Conservation (phyloP, 176 grass and related monocot genomes). For the Carex pumila region DNA sequence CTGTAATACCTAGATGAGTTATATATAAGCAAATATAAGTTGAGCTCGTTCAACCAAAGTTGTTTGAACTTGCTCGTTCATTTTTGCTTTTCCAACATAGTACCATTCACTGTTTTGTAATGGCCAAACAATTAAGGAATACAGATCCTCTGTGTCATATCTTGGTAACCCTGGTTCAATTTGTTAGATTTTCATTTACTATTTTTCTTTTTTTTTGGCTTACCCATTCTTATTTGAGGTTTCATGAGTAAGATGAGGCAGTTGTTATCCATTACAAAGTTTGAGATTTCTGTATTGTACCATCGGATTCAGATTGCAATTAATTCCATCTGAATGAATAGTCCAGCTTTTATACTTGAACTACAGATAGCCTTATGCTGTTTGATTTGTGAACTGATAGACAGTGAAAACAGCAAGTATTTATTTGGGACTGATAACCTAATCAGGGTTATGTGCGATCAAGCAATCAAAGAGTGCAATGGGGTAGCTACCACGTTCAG, state of each 20-base stretch:
- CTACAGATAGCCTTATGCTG: background rate
- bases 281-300: background rate
- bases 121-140: background rate
- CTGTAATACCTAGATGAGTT: background rate
- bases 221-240: background rate
- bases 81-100: background rate
- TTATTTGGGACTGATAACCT: background rate
- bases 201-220: background rate
- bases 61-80: background rate
- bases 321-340: background rate
- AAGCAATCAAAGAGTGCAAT: background rate
- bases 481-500: background rate
- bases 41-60: background rate
- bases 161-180: background rate
- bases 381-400: background rate
- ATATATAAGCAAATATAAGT: background rate
- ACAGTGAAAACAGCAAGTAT: background rate
- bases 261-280: background rate
- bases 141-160: background rate
- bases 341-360: background rate
- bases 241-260: background rate
- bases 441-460: background rate
- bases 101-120: background rate
- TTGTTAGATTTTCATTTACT: background rate
- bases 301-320: constrained; percentile 1